Conservation (phyloP, 225 moss, liverwort and hornwort genomes). For the Anthoceros angustus region DNA sequence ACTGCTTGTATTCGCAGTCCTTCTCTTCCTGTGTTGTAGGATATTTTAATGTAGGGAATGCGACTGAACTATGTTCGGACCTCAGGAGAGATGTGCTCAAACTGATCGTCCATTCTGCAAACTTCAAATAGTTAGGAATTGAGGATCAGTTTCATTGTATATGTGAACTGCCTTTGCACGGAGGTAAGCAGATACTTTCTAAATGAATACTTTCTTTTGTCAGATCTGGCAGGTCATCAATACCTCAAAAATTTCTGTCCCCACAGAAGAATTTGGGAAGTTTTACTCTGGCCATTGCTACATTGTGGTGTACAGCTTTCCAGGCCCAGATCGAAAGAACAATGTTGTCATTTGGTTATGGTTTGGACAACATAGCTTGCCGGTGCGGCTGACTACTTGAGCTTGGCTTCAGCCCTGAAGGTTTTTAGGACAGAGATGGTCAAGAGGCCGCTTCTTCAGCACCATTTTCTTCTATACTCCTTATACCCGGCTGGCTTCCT, state of each 20-base stretch:
- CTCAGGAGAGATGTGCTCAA: too few species aligned
- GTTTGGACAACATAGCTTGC: slow-evolving; percentile 44
- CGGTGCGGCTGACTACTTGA: slow-evolving; percentile 28
- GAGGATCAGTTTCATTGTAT: too few species aligned
- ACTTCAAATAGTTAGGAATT: too few species aligned
- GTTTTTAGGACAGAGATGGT: too few species aligned
- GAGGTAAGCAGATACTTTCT: neutral
- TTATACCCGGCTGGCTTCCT: neutral
- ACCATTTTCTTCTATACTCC: neutral
- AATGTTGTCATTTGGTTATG: slow-evolving; percentile 76
- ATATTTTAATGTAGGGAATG: too few species aligned
- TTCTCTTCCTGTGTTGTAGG: too few species aligned
- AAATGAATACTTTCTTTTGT: neutral
- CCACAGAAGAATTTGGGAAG: slow-evolving; percentile 56
- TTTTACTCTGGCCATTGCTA: slow-evolving; percentile 77
- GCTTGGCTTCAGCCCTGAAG: neutral
- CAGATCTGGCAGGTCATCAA: slow-evolving; percentile 72
- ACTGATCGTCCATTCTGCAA: too few species aligned
- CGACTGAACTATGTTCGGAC: too few species aligned
- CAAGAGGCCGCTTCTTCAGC: neutral
- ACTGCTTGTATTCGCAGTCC: too few species aligned
- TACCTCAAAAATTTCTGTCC: slow-evolving; percentile 34
- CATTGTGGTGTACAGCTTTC: slow-evolving; percentile 68
- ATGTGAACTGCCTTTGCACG: too few species aligned
- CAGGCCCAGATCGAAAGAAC: slow-evolving; percentile 63